These are phyloP conservation scores for Zygoascus tannicola DNA, from an alignment of 805 yeast species.

Conservation along the genomic window DNA sequence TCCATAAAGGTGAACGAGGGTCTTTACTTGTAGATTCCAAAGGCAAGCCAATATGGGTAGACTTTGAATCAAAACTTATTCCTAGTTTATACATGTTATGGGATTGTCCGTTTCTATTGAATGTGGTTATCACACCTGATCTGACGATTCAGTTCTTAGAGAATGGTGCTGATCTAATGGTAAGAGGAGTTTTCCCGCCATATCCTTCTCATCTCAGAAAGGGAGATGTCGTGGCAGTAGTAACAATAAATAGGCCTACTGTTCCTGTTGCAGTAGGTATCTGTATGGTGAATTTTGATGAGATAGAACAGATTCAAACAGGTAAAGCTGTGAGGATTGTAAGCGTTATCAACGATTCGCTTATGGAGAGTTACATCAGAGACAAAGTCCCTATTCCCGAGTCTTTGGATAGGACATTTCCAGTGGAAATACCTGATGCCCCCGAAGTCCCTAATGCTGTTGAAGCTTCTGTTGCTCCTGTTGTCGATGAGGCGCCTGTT, in stretches of 20 bases:
- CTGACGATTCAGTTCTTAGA: conserved; percentile 61
- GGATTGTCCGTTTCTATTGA: conserved; percentile 57
- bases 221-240: conserved; percentile 66
- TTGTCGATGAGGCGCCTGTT: conserved; percentile 6
- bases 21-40: conserved; percentile 54
- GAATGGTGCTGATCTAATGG: conserved; percentile 60
- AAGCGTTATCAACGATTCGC: conserved; percentile 61
- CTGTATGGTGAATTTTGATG: conserved; percentile 26
- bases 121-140: conserved; percentile 60
- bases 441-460: conserved; percentile 14
- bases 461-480: conserved; percentile 9
- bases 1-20: conserved; percentile 45
- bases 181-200: conserved; percentile 40
- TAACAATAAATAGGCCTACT: conserved; percentile 49
- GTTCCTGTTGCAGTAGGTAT: conserved; percentile 67
- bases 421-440: conserved; percentile 17
- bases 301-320: conserved; percentile 20
- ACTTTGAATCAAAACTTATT: conserved; percentile 40
- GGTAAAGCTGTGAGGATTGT: conserved; percentile 73
- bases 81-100: conserved; percentile 70
- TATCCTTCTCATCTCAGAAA: conserved; percentile 40
- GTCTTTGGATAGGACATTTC: conserved; percentile 22
- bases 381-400: conserved; percentile 37
- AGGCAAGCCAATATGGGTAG: conserved; percentile 64
- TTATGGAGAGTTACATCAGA: conserved; percentile 41